phyloP scores from a whole-genome alignment of 805 yeast species.

The Candida corydali region DNA sequence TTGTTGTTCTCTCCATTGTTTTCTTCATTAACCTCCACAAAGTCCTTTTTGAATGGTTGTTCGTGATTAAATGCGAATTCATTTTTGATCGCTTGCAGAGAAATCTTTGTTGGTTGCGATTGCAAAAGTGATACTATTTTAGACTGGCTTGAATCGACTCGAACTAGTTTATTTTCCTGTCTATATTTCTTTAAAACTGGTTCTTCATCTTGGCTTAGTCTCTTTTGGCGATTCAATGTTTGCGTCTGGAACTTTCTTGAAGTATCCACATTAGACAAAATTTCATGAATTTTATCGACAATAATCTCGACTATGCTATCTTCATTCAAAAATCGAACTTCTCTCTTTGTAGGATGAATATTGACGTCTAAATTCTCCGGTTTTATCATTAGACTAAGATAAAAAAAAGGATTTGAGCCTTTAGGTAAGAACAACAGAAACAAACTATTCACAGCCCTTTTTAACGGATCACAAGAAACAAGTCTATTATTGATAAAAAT shows the following conservation, averaged over 20 bases:
- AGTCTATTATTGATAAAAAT: conserved; percentile 84
- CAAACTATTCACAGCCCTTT: conserved; percentile 59
- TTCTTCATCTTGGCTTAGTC: conserved; percentile 10
- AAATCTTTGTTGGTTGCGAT: conserved; percentile 1
- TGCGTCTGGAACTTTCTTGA: conserved; percentile 70
- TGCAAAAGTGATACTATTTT: conserved; percentile 16
- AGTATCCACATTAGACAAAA: conserved; percentile 55
- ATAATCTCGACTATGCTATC: conserved; percentile 75
- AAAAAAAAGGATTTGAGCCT: conserved; percentile 71
- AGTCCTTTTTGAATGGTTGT: not conserved
- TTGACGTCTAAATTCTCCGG: conserved; percentile 84
- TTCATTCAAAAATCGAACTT: conserved; percentile 80
- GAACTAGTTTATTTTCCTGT: conserved; percentile 62
- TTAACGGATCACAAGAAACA: conserved; percentile 77
- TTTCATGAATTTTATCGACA: conserved; percentile 43
- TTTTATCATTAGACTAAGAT: conserved; percentile 61
- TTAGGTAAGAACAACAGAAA: conserved; percentile 71
- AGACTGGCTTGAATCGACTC: conserved; percentile 67
- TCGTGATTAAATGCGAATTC: conserved; percentile 2
- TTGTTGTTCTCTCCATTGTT: not conserved
- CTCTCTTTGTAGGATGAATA: conserved; percentile 93
- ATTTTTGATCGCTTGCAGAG: conserved; percentile 9
- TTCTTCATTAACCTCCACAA: conserved; percentile 4
- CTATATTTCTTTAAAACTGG: conserved; percentile 27
- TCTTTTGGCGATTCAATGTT: conserved; percentile 31